Evolutionary conservation across 2,329 filamentous ascomycete species (phyloP), one percentile per base, ranked within the genome.

Genomic region (Emericellopsis cladophorae): DNA sequence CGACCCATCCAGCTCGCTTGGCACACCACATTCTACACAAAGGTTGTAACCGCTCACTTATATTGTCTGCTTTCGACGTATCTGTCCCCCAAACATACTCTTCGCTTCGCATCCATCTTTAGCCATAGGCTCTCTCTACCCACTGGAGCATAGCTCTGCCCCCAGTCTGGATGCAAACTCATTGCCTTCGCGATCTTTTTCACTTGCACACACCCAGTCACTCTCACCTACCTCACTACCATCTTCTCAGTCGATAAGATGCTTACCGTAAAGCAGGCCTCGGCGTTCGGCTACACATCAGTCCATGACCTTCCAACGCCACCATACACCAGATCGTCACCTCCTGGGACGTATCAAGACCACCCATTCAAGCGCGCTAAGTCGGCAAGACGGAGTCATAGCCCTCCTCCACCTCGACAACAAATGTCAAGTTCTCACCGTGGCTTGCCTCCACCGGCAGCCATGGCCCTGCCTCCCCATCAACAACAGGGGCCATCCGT

Each of bases 371-470:
- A 67, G 50, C 47, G 59, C 44, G 46, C 61, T 42, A 52, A 61
- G 44, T 51, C 57, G 48, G 50, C 60, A 46, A 59, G 63, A 45
- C 62, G 58, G 36, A 66, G 62, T 52, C 60, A 65, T 53, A 72
- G 68, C 54, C 64, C 70, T 44, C 59, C 63, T 29, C 26, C 26
- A 21, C 18, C 18, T 45, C 58, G 59, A 51, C 66, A 72, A 64
- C 64, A 64, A 59, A 85, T 85, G 81, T 79, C 80, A 54, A 74
- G 72, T 54, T 72, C 78, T 59, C 79, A 81, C 60, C 76, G 80
- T 61, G 76, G 76, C 52, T 64, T 85, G 65, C 81, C 81, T 57
- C 74, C 75, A 43, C 79, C 81, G 61, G 73, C 76, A 52, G 74
- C 74, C 57, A 75, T 82, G 72, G 69, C 72, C 51, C 61, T 81